These are phyloP conservation scores for Floccularia luteovirens DNA, from an alignment of 768 basidiomycete species.

Conservation along the genomic window DNA sequence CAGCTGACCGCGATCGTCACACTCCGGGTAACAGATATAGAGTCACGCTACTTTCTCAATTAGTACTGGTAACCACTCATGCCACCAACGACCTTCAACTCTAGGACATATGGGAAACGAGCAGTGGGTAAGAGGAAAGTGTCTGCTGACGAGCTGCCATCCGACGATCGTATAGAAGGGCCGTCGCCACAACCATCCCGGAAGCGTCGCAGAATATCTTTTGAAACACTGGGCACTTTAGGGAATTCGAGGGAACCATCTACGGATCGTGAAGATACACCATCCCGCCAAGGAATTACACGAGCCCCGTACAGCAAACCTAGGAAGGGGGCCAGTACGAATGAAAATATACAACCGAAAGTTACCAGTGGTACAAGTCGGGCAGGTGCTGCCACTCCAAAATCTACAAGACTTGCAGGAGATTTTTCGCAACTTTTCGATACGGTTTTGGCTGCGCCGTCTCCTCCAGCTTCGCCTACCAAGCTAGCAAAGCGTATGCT, in stretches of 20 bases:
- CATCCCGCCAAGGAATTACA: slow-evolving; percentile 4
- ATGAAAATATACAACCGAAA: slow-evolving; percentile 2
- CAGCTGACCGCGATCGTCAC: slow-evolving; percentile 26
- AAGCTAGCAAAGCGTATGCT: slow-evolving; percentile 68
- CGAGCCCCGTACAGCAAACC: slow-evolving; percentile 14
- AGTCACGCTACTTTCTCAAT: neutral
- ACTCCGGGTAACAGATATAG: slow-evolving; percentile 10
- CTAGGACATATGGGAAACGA: slow-evolving; percentile 29
- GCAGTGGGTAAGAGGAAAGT: slow-evolving; percentile 10
- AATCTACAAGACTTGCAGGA: slow-evolving; percentile 21
- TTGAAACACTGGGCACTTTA: slow-evolving; percentile 5
- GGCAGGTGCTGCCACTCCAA: slow-evolving; percentile 4
- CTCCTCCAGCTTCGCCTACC: slow-evolving; percentile 23
- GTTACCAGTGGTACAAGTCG: neutral
- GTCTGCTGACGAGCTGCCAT: neutral
- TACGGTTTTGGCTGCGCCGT: slow-evolving; percentile 17
- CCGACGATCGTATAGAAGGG: neutral
- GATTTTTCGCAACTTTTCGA: slow-evolving; percentile 42
- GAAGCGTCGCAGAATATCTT: slow-evolving; percentile 20
- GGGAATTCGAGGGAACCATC: slow-evolving; percentile 6
- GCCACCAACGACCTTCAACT: slow-evolving; percentile 12
- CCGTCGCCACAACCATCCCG: slow-evolving; percentile 2
- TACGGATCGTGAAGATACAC: slow-evolving; percentile 8
- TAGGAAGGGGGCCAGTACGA: slow-evolving; percentile 5
- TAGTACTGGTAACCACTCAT: neutral